phyloP scores from a whole-genome alignment of 148 eudicot genomes.

The Talinum fruticosum region DNA sequence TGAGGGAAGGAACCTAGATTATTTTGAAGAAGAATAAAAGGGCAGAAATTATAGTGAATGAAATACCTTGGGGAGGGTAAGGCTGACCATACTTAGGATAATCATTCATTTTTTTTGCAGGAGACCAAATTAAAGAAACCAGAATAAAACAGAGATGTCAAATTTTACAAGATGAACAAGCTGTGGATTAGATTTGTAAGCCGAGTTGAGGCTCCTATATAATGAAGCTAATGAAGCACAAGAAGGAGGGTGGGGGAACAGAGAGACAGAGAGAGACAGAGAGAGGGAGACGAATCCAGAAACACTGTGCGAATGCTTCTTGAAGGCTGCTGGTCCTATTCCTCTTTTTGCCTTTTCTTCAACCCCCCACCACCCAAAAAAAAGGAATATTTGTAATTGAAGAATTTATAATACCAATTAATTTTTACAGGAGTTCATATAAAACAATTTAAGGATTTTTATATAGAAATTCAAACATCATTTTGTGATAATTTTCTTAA shows the following conservation, averaged over 20 bases:
- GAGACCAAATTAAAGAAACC: neutral
- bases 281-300: conserved; percentile 1
- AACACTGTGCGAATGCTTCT: neutral
- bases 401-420: too few relatives aligned
- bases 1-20: too few relatives aligned
- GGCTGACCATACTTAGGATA: conserved; percentile 5
- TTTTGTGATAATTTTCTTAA: too few relatives aligned
- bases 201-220: neutral
- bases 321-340: neutral
- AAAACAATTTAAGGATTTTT: too few relatives aligned
- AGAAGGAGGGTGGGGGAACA: too few relatives aligned
- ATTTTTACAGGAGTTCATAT: too few relatives aligned
- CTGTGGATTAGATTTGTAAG: neutral
- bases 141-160: neutral
- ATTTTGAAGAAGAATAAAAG: neutral
- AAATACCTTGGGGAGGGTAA: conserved; percentile 4
- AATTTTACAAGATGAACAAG: neutral
- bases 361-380: too few relatives aligned
- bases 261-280: neutral
- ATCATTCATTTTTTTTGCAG: neutral
- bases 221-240: neutral
- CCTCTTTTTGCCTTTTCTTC: neutral
- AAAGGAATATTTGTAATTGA: too few relatives aligned
- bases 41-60: neutral
- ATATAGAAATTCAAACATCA: too few relatives aligned